Evolutionary conservation across 1,139 yeast genomes (phyloP).

Genomic region (Pichia sp.): DNA sequence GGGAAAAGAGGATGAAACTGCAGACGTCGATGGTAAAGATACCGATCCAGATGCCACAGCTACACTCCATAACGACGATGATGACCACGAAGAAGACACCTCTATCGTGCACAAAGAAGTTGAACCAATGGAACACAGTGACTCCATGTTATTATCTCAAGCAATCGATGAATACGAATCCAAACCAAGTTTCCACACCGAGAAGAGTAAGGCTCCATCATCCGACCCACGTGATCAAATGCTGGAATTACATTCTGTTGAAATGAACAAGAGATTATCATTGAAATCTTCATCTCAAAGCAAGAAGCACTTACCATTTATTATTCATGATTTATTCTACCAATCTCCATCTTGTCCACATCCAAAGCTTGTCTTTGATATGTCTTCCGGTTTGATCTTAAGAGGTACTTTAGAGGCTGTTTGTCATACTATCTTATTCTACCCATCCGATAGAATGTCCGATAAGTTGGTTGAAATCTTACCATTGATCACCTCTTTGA

Average conservation of each 20-base stretch:
- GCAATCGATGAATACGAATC: constrained; percentile 14
- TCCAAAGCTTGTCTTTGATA: constrained; percentile 64
- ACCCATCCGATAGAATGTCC: constrained; percentile 30
- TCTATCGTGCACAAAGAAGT: background rate
- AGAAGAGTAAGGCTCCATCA: background rate
- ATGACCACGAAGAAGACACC: too few species aligned
- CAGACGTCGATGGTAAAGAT: background rate
- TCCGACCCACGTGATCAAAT: background rate
- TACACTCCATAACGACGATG: background rate
- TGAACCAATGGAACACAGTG: background rate
- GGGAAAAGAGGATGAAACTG: background rate
- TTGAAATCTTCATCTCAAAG: background rate
- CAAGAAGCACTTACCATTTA: constrained; percentile 10
- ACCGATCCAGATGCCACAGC: background rate
- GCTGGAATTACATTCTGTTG: background rate
- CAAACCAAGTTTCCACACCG: background rate
- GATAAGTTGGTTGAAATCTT: constrained; percentile 47
- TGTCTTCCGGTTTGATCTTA: constrained; percentile 40
- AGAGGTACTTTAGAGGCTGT: constrained; percentile 67
- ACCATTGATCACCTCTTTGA: constrained; percentile 67
- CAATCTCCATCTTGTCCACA: constrained; percentile 53
- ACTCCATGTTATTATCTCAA: constrained; percentile 6
- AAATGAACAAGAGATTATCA: background rate
- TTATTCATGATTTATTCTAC: constrained; percentile 28
- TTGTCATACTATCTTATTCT: constrained; percentile 70